Evolutionary conservation across 2,329 filamentous ascomycete species (phyloP), one percentile per base, ranked within the genome.

Genomic region (Orbilia ellipsospora): DNA sequence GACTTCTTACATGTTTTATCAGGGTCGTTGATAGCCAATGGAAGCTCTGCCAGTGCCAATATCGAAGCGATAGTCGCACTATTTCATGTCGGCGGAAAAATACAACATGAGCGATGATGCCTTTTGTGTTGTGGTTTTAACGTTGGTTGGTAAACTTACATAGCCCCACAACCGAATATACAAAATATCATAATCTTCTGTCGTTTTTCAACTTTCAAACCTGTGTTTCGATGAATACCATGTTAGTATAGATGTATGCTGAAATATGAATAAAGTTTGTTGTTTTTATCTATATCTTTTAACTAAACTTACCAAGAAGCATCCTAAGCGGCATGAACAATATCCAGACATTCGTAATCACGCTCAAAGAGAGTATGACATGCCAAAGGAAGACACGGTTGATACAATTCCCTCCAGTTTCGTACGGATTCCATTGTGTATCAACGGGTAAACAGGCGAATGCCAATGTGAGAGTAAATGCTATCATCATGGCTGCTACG

Each of bases 381-480:
- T 75, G 63, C 72, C 72, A 75, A 20, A 75, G 64, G 50, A 75
- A n/a, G 2, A 64, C 59, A 31, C 73, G 44, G 28, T 76, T 61
- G 48, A 76, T 60, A 45, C 73, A 76, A 12, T 31, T 12, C n/a
- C 65, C 73, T 1, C 56, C 16, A 12, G 62, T 76, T 59, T 67
- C 65, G 12, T 61, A 67, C 10, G 52, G 54, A 51, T 83, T 80
- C 79, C 81, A 84, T 2, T 78, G 79, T 15, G 74, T 80, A 4
- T 77, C 77, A 10, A 81, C 80, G 1, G 79, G 83, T 80, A 80
- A 80, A 80, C 83, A 85, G 73, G 84, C 83, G 16, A 83, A 80
- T 42, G 82, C 77, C n/a, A 79, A 78, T 2, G 84, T 79, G 5
- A 83, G 63, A 26, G 83, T 77, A 77, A 84, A 83, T 2, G 82